Conservation (phyloP, 2,329 filamentous ascomycete genomes). For the Cadophora gregata region DNA sequence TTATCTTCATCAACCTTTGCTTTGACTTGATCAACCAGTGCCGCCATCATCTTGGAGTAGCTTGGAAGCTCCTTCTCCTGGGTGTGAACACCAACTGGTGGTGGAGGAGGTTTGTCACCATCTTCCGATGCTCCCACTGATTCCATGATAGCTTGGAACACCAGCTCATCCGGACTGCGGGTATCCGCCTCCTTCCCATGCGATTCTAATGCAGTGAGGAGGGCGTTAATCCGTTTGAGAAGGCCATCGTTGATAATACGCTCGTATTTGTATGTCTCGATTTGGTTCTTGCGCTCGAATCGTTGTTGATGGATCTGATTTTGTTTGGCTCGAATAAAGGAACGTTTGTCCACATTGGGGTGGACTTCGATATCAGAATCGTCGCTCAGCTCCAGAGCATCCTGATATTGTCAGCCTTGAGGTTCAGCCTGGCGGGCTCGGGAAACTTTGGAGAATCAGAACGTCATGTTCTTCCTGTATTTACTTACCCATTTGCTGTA, state of each 20-base stretch:
- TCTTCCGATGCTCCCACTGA: conserved; percentile 74
- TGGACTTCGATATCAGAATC: conserved; percentile 98
- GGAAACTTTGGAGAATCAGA: conserved; percentile 12
- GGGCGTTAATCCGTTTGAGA: conserved; percentile 78
- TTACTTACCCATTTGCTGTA: conserved; percentile 62
- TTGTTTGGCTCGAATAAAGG: conserved; percentile 98
- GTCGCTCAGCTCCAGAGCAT: conserved; percentile 94
- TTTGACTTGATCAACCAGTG: conserved; percentile 93
- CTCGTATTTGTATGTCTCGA: conserved; percentile 91
- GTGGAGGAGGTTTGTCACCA: conserved; percentile 69
- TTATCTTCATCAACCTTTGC: conserved; percentile 74
- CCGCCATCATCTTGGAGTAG: conserved; percentile 98
- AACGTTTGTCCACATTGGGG: conserved; percentile 97
- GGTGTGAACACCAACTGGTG: conserved; percentile 80
- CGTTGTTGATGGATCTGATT: conserved; percentile 95
- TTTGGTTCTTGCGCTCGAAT: conserved; percentile 82
- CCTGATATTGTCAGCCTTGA: conserved; percentile 54
- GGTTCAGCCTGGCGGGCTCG: conserved; percentile 39
- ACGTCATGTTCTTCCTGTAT: not conserved
- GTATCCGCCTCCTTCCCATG: conserved; percentile 72
- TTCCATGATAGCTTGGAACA: conserved; percentile 90
- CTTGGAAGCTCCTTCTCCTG: conserved; percentile 75
- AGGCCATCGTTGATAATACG: conserved; percentile 91
- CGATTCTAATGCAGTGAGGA: conserved; percentile 76
- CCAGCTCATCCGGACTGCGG: conserved; percentile 76